Conservation (phyloP, 2,329 filamentous ascomycete species). For the Tolypocladium cylindrosporum region DNA sequence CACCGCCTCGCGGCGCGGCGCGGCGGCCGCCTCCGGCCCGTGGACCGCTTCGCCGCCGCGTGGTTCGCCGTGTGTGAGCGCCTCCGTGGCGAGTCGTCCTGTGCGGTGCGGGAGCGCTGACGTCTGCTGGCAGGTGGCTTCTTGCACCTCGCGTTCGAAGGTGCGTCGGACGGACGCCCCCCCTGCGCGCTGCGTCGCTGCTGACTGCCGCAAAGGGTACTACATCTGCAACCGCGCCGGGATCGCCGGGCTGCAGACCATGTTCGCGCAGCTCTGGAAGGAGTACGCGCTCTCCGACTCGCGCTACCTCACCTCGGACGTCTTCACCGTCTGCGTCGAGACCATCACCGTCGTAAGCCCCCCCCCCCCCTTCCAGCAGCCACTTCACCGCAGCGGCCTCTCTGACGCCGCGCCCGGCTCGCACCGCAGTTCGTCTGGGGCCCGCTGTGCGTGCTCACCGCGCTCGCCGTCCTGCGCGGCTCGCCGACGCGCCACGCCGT, state of each 20-base stretch:
- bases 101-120: too few species aligned
- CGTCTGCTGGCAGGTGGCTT: conserved; percentile 40
- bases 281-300: conserved; percentile 85
- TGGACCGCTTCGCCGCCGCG: conserved; percentile 32
- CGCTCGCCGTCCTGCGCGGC: conserved; percentile 31
- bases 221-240: conserved; percentile 60
- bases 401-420: not conserved
- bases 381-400: too few species aligned
- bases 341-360: conserved; percentile 63
- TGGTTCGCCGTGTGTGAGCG: conserved; percentile 49
- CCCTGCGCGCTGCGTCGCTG: not conserved
- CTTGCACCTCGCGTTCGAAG: conserved; percentile 76
- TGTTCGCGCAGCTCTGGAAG: conserved; percentile 86
- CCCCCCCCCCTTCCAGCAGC: too few species aligned
- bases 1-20: conserved; percentile 14
- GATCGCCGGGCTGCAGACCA: conserved; percentile 57
- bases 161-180: conserved; percentile 22
- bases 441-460: conserved; percentile 43
- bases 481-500: conserved; percentile 38
- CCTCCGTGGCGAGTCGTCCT: not conserved
- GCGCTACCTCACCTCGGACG: conserved; percentile 70
- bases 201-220: conserved; percentile 43
- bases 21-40: conserved; percentile 9
- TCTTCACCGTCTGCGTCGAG: conserved; percentile 83
- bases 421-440: conserved; percentile 40